A percentile compares a stretch with the other conserved stretches of the same genome.
Conservation (phyloP, 164 flowering plant genomes). For the Vitis cinerea region DNA sequence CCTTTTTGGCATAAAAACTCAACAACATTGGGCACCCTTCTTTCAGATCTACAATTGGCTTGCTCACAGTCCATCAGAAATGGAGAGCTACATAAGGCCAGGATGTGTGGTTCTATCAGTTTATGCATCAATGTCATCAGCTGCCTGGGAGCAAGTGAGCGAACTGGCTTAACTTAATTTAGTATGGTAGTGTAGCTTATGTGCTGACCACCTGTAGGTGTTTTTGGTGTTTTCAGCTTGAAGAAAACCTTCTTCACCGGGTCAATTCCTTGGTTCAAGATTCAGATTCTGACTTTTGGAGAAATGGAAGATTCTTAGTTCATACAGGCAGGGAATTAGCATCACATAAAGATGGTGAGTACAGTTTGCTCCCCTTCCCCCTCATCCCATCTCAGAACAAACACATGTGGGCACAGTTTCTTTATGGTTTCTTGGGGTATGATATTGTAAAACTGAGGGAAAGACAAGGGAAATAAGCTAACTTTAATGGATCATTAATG, state of each 20-base stretch:
- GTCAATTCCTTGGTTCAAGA: slow-evolving; percentile 47
- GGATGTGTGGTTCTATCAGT: slow-evolving; percentile 85
- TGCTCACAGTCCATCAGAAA: slow-evolving; percentile 80
- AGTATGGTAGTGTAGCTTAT: not conserved
- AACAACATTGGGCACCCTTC: not conserved
- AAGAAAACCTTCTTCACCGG: slow-evolving; percentile 52
- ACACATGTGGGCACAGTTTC: not conserved
- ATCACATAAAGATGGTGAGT: slow-evolving; percentile 73
- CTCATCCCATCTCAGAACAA: too few species aligned
- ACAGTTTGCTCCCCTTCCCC: not conserved
- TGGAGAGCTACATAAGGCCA: slow-evolving; percentile 95
- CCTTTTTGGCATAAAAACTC: not conserved
- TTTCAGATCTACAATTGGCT: slow-evolving; percentile 86
- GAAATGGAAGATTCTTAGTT: slow-evolving; percentile 72
- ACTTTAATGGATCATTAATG: not conserved
- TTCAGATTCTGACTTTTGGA: slow-evolving; percentile 68
- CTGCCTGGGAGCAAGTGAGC: slow-evolving; percentile 86
- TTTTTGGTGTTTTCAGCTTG: slow-evolving; percentile 53
- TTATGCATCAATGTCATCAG: slow-evolving; percentile 63
- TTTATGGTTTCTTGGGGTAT: not conserved
- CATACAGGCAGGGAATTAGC: slow-evolving; percentile 61
- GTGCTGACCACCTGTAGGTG: slow-evolving; percentile 27
- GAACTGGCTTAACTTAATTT: slow-evolving; percentile 2
- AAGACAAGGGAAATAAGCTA: not conserved
- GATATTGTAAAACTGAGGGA: not conserved